Percentiles rank a stretch among this genome's conserved stretches.
phyloP scores from a whole-genome alignment of 208 protist species.

The Leptomonas pyrrhocoris region DNA sequence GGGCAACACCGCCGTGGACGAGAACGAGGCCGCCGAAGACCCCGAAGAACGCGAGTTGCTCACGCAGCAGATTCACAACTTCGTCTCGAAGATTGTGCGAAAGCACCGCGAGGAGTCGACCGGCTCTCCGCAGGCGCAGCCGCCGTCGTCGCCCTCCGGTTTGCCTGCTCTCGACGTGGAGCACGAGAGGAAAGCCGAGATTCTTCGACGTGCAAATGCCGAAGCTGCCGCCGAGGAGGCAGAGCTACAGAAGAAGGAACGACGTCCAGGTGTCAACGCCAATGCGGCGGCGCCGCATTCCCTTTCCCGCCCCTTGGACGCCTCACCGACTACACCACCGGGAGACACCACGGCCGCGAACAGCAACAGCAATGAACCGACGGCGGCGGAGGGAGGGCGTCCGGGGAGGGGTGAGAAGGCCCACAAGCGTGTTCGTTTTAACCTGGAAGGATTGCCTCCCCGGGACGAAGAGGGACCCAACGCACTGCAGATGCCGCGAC shows the following conservation, averaged over 20 bases:
- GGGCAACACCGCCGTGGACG: conserved; percentile 29
- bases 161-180: neutral
- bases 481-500: conserved; percentile 16
- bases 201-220: conserved; percentile 15
- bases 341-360: neutral
- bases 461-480: conserved; percentile 16
- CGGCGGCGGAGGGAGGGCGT: neutral
- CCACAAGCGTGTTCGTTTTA: conserved; percentile 9
- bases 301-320: neutral
- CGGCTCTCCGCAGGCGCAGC: neutral
- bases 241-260: neutral
- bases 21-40: conserved; percentile 34
- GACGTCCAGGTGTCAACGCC: neutral
- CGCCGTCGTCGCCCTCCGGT: neutral
- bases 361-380: neutral
- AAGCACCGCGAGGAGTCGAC: conserved; percentile 8
- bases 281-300: neutral
- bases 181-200: conserved; percentile 1
- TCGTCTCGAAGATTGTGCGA: conserved; percentile 27
- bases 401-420: neutral
- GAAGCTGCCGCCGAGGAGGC: neutral
- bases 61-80: conserved; percentile 22
- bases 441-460: conserved; percentile 7
- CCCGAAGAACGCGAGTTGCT: conserved; percentile 23
- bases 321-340: neutral